Evolutionary conservation across 1,139 yeast species (phyloP), one percentile per base, ranked within the genome.

Genomic region (Yamadazyma sp.): DNA sequence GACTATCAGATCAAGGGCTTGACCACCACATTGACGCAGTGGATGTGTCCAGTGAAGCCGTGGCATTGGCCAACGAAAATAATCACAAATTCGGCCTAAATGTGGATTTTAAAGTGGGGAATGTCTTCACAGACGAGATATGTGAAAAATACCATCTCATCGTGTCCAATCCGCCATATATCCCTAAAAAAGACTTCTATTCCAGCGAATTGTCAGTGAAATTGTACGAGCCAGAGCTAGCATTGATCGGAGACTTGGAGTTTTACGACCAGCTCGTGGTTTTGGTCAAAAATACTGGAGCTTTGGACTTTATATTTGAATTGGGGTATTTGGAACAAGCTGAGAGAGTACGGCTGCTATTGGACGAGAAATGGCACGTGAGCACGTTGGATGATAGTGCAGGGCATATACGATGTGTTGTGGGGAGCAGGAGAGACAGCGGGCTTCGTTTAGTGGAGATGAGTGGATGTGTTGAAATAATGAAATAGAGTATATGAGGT

Each of bases 91-190:
- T 47, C 39, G 36, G 35, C 6, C 33, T 48, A 1, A 33, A 38
- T 2, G 54, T 64, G 3, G 37, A 33, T 3, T 52, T 62, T 28
- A 35, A 38, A n/a, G 37, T 50, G 10, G 62, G 52, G 1, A 65
- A 65, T 44, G 43, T 73, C 3, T 55, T 67, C 25, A 41, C 52
- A 10, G 27, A 40, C 1, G 35, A 37, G 1, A 29, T 38, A 1
- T 7, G 33, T 1, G 28, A 28, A 2, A 18, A 33, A 2, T 40
- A 66, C 9, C 86, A 85, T 46, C 39, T 90, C 4, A 56, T 92
- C 1, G 75, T 84, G 0, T 78, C 96, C 16, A 92, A 92, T 51
- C 98, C 98, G 0, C 98, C 98, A 0, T 92, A 92, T 53, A 82
- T 92, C 8, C 80, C 90, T 0, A 13, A 36, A 2, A 37, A 51